Conservation (phyloP, 768 basidiomycete genomes). For the Filobasidium wieringae region DNA sequence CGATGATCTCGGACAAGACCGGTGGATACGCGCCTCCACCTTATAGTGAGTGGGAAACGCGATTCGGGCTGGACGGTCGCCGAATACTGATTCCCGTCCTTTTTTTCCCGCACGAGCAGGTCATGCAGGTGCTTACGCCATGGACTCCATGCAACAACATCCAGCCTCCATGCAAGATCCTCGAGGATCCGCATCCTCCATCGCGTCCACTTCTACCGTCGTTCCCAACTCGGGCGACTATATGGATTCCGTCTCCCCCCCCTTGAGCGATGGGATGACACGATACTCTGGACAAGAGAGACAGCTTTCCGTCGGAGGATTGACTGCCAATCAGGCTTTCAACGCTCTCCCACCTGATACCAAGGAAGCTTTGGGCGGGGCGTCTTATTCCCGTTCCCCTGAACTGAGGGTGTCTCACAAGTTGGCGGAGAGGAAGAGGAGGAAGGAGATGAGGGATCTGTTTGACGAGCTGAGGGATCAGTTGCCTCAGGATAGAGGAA, state of each 20-base stretch:
- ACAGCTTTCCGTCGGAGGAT: not conserved
- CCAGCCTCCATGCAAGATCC: not conserved
- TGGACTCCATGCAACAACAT: not conserved
- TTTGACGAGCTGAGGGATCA: constrained; percentile 93
- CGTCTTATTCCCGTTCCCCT: constrained; percentile 73
- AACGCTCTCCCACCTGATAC: constrained; percentile 9
- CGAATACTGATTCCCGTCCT: not conserved
- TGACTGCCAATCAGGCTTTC: not conserved
- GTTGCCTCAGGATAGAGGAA: constrained; percentile 78
- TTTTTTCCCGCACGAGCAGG: not conserved
- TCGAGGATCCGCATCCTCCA: not conserved
- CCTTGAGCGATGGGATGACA: not conserved
- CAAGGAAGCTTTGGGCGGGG: constrained; percentile 6
- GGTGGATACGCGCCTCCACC: not conserved
- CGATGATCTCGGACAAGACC: constrained; percentile 12
- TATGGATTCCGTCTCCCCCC: not conserved
- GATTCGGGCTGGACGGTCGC: too few relatives aligned
- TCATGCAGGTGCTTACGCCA: not conserved
- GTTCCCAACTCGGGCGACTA: not conserved
- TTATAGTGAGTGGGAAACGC: not conserved
- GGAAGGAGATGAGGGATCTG: constrained; percentile 98
- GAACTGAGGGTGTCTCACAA: constrained; percentile 93
- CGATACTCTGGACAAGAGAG: constrained; percentile 1
- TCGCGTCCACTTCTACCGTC: not conserved
- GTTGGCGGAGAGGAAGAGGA: constrained; percentile 85